A percentile compares a stretch with the other conserved stretches of the same genome.
Evolutionary conservation across 1,139 yeast genomes (phyloP).

Genomic region (Pneumocystis canis): DNA sequence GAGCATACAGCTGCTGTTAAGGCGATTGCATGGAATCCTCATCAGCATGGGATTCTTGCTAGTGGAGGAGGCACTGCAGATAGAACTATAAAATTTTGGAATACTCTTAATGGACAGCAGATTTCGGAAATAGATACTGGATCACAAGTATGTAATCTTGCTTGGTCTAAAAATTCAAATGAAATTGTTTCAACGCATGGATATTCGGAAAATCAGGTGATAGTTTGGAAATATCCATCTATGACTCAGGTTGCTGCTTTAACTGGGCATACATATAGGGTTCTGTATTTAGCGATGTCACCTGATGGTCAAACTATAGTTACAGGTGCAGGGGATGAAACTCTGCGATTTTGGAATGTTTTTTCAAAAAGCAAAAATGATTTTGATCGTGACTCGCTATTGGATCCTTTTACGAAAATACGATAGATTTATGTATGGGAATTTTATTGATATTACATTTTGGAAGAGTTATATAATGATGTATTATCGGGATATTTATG

Average conservation of each 20-base stretch:
- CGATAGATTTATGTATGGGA: conserved; percentile 6
- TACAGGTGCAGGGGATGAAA: conserved; percentile 98
- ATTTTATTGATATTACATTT: not conserved
- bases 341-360: conserved; percentile 33
- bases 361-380: conserved; percentile 14
- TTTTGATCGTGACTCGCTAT: conserved; percentile 11
- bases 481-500: not conserved
- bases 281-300: conserved; percentile 74
- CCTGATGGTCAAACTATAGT: conserved; percentile 98
- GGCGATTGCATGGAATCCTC: conserved; percentile 96
- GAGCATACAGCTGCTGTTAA: conserved; percentile 93
- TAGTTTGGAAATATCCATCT: conserved; percentile 87
- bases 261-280: conserved; percentile 90
- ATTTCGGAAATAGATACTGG: conserved; percentile 79
- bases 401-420: conserved; percentile 14
- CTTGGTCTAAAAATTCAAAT: conserved; percentile 85
- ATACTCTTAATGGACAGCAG: conserved; percentile 62
- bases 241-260: conserved; percentile 88
- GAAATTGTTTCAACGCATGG: conserved; percentile 94
- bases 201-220: conserved; percentile 75
- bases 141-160: conserved; percentile 85
- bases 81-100: conserved; percentile 82
- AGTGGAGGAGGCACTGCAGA: conserved; percentile 98
- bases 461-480: not conserved
- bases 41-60: conserved; percentile 82